Evolutionary conservation across 257 asterid species (phyloP).

Genomic region (Ilex asprella): DNA sequence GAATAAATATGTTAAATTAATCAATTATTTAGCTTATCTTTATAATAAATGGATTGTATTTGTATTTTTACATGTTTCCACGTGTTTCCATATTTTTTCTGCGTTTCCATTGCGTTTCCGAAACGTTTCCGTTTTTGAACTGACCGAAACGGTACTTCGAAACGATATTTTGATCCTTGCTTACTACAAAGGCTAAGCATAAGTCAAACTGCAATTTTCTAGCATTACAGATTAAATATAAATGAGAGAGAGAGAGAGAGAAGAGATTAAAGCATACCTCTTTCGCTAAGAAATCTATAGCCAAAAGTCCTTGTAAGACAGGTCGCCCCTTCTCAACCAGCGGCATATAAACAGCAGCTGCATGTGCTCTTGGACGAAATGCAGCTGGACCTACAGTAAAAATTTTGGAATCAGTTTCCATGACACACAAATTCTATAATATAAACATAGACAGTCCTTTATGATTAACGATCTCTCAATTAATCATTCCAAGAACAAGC

Average conservation of each 20-base stretch:
- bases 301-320: conserved; percentile 90
- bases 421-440: conserved; percentile 6
- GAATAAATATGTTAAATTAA: too few relatives aligned
- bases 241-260: neutral
- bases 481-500: conserved; percentile 1
- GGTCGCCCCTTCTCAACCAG: conserved; percentile 91
- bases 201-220: neutral
- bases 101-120: too few relatives aligned
- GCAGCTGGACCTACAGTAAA: conserved; percentile 84
- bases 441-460: conserved; percentile 3
- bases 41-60: too few relatives aligned
- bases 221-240: neutral
- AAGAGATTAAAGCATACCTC: conserved; percentile 49
- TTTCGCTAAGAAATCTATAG: conserved; percentile 87
- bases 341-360: conserved; percentile 60
- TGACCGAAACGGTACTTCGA: too few relatives aligned
- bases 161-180: too few relatives aligned
- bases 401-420: conserved; percentile 12
- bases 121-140: too few relatives aligned
- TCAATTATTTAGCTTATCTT: too few relatives aligned
- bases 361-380: conserved; percentile 93
- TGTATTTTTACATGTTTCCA: too few relatives aligned
- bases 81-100: too few relatives aligned
- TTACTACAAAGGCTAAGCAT: too few relatives aligned
- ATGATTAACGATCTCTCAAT: conserved; percentile 6